These are phyloP conservation scores for Barnettozyma sucrosica DNA, from an alignment of 805 yeast species.

Conservation along the genomic window DNA sequence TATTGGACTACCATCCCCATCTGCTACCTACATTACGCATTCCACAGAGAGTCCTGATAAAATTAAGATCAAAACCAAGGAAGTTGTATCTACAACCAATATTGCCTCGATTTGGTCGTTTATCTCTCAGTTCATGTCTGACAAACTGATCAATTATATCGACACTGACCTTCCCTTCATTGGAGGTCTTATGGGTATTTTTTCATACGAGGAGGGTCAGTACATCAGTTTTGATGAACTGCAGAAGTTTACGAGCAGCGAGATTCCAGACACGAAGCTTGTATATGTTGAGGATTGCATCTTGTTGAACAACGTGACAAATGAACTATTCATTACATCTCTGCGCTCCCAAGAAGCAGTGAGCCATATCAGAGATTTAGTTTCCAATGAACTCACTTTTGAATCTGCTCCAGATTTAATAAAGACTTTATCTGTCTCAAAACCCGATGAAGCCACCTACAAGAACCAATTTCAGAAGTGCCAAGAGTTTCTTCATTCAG, in stretches of 20 bases:
- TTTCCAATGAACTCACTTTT: neutral
- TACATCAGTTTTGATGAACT: constrained; percentile 28
- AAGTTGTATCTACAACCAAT: neutral
- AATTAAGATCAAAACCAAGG: constrained; percentile 4
- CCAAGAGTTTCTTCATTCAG: constrained; percentile 61
- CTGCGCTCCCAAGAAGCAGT: constrained; percentile 23
- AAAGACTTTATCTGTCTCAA: constrained; percentile 28
- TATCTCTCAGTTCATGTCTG: constrained; percentile 43
- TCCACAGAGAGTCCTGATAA: constrained; percentile 39
- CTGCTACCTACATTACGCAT: constrained; percentile 48
- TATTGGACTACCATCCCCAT: constrained; percentile 58
- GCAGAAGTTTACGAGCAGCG: constrained; percentile 32
- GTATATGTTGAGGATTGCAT: constrained; percentile 65
- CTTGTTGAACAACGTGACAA: constrained; percentile 42
- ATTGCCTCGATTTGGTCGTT: constrained; percentile 44
- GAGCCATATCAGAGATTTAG: constrained; percentile 20
- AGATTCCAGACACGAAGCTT: constrained; percentile 68
- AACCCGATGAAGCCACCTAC: constrained; percentile 54
- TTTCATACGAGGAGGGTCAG: constrained; percentile 86
- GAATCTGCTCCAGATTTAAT: neutral
- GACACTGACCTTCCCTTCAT: constrained; percentile 57
- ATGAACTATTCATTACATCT: constrained; percentile 47
- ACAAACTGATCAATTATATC: constrained; percentile 18
- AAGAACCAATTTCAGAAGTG: constrained; percentile 50
- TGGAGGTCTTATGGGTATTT: constrained; percentile 87